Conservation (phyloP, 208 protist genomes). For the Ichthyophonus hoferi region DNA sequence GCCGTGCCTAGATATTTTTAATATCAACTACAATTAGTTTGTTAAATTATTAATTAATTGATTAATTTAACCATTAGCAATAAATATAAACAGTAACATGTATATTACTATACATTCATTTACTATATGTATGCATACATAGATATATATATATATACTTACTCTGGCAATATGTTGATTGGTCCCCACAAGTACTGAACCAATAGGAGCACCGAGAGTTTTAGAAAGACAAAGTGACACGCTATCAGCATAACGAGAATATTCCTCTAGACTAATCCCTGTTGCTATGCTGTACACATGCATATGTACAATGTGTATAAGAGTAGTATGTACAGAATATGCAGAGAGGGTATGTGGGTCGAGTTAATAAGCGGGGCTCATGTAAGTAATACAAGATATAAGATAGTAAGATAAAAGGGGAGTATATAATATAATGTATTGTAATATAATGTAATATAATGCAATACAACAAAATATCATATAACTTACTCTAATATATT, state of each 20-base stretch:
- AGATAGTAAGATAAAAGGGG: not conserved
- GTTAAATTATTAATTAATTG: too few relatives aligned
- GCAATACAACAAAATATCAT: too few relatives aligned
- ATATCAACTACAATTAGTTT: too few relatives aligned
- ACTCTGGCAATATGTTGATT: conserved; percentile 41
- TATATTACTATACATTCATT: too few relatives aligned
- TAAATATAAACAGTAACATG: too few relatives aligned
- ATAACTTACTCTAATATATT: too few relatives aligned
- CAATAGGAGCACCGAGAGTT: conserved; percentile 56
- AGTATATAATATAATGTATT: not conserved
- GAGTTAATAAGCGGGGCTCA: not conserved
- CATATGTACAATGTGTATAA: not conserved
- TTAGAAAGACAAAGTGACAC: conserved; percentile 58
- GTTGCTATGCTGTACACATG: not conserved
- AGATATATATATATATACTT: too few relatives aligned
- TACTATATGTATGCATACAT: too few relatives aligned
- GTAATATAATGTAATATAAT: not conserved
- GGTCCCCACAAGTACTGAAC: conserved; percentile 49
- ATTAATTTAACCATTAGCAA: too few relatives aligned
- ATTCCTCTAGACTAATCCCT: conserved; percentile 36
- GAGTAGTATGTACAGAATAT: not conserved
- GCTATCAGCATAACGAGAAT: conserved; percentile 28
- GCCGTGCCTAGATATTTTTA: too few relatives aligned
- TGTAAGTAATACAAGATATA: not conserved
- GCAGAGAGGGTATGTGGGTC: not conserved